Conservation (phyloP, 1,284 basidiomycete species). For the Naganishia cerealis region DNA sequence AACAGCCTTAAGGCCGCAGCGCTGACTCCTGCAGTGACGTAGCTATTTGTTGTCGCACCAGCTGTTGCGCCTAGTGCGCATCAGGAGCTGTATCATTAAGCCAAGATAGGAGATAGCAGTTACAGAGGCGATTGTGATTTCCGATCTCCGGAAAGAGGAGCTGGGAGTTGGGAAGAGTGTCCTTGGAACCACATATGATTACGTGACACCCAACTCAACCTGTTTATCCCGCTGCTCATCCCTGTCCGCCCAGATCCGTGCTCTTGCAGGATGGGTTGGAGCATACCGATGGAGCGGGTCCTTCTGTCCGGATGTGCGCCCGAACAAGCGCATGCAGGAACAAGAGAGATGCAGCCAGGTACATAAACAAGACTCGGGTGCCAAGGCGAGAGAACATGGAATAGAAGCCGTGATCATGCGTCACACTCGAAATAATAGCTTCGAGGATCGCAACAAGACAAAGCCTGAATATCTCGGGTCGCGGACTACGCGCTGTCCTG, state of each 20-base stretch:
- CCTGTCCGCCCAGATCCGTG: neutral
- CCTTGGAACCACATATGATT: neutral
- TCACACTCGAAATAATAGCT: neutral
- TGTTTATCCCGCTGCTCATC: no score
- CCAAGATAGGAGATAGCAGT: neutral
- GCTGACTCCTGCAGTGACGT: no score
- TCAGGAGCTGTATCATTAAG: neutral
- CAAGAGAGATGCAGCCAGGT: neutral
- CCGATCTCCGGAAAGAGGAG: neutral
- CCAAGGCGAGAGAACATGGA: conserved; percentile 3
- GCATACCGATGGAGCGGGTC: neutral
- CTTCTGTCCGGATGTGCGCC: neutral
- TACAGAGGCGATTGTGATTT: neutral
- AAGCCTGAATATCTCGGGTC: no score
- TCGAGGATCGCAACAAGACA: neutral
- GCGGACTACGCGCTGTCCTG: no score
- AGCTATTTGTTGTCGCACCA: no score
- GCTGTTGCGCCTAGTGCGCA: neutral
- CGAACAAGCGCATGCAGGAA: neutral
- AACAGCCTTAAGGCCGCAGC: neutral
- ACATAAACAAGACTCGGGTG: neutral
- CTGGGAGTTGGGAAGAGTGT: neutral
- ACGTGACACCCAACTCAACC: no score
- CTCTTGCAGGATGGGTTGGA: neutral
- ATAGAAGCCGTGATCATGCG: conserved; percentile 1